Evolutionary conservation across 2,329 filamentous ascomycete species (phyloP).

Genomic region (Penicillium digitatum): DNA sequence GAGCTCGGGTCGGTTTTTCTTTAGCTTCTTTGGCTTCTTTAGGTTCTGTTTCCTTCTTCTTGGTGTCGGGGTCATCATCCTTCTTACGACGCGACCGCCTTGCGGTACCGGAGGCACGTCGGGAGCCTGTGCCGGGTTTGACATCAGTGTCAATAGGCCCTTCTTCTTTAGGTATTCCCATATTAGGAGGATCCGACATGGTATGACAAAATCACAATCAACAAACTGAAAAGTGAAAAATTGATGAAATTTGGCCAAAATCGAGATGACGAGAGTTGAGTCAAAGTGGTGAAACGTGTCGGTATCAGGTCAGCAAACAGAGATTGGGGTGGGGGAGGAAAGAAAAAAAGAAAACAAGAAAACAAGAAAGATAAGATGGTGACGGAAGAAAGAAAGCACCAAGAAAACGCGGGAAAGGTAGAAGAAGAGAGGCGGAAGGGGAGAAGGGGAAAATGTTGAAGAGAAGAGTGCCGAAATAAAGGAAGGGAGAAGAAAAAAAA

Average conservation of each 20-base stretch:
- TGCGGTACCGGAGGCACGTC: conserved; percentile 30
- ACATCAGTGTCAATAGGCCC: conserved; percentile 20
- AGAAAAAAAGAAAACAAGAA: not conserved
- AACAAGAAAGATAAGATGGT: conserved; percentile 8
- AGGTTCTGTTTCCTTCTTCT: conserved; percentile 30
- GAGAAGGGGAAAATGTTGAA: conserved; percentile 11
- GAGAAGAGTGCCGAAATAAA: conserved; percentile 10
- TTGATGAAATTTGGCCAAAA: conserved; percentile 18
- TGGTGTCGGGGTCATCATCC: conserved; percentile 33
- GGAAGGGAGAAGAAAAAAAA: conserved; percentile 9
- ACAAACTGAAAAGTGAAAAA: conserved; percentile 3
- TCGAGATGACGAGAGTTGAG: conserved; percentile 3
- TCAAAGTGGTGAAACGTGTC: conserved; percentile 12
- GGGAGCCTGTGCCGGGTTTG: conserved; percentile 26
- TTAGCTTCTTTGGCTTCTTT: conserved; percentile 19
- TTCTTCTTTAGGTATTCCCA: conserved; percentile 28
- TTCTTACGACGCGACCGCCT: conserved; percentile 42
- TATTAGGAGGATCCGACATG: conserved; percentile 33
- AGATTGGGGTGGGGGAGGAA: not conserved
- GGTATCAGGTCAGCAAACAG: conserved; percentile 4
- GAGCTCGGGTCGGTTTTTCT: conserved; percentile 24
- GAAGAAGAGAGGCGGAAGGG: conserved; percentile 9
- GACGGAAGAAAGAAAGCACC: conserved; percentile 8
- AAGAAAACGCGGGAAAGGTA: conserved; percentile 15
- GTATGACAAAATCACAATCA: not conserved